A percentile compares a stretch with the other conserved stretches of the same genome.
phyloP scores from a whole-genome alignment of 352 stramenopile genomes.

The Pythium chondricola region DNA sequence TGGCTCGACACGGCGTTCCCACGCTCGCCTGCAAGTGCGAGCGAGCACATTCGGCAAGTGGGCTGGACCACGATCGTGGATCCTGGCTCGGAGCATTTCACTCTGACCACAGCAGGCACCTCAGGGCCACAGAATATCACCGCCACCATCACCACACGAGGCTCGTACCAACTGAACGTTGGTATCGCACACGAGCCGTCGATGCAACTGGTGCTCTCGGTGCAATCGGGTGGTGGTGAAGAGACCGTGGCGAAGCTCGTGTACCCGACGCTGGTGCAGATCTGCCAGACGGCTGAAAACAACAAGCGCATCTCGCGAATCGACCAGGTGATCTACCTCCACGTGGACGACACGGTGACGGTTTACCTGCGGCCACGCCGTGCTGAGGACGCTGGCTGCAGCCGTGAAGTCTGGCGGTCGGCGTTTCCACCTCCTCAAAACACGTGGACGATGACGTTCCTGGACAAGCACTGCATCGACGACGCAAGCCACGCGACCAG shows the following conservation, averaged over 20 bases:
- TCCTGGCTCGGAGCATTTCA: not conserved
- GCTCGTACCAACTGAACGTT: constrained; percentile 40
- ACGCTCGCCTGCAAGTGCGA: not conserved
- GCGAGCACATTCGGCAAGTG: not conserved
- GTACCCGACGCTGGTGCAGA: not conserved
- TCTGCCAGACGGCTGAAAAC: not conserved
- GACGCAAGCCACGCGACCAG: too few species aligned
- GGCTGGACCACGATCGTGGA: not conserved
- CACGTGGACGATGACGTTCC: too few species aligned
- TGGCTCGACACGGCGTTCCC: not conserved
- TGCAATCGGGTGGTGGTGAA: too few species aligned
- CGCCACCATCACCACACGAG: constrained; percentile 3
- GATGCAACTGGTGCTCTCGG: constrained; percentile 18
- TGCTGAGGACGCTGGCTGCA: not conserved
- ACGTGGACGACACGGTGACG: constrained; percentile 1
- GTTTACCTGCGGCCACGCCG: not conserved
- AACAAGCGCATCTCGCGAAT: constrained; percentile 6
- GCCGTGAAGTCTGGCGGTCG: too few species aligned
- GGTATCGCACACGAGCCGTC: constrained; percentile 30
- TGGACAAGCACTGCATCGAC: too few species aligned
- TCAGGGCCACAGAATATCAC: not conserved
- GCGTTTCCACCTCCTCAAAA: too few species aligned
- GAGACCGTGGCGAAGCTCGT: too few species aligned
- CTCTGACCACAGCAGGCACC: not conserved
- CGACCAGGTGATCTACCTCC: not conserved